phyloP scores from a whole-genome alignment of 768 basidiomycete species.

The Clathrus columnatus region DNA sequence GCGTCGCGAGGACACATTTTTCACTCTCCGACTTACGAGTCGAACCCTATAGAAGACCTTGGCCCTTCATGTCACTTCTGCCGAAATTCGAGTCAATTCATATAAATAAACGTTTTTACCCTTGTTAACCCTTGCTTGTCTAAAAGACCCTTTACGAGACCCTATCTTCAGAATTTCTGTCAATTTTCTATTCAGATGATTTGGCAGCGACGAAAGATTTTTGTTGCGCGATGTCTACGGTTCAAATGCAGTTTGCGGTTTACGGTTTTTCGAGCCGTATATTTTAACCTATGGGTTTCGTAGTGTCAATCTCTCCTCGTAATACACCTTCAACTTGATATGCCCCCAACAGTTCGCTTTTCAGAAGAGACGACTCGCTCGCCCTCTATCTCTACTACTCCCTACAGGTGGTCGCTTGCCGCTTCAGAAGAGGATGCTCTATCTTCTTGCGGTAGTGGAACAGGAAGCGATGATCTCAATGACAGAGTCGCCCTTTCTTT shows the following conservation, averaged over 20 bases:
- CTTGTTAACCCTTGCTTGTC: background rate
- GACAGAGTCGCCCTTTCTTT: constrained; percentile 38
- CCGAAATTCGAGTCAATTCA: too few species aligned
- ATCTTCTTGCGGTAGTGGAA: too few species aligned
- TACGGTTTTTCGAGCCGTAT: background rate
- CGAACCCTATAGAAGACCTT: too few species aligned
- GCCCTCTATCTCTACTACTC: background rate
- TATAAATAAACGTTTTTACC: too few species aligned
- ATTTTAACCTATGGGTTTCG: too few species aligned
- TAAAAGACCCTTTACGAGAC: background rate
- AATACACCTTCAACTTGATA: too few species aligned
- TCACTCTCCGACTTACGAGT: too few species aligned
- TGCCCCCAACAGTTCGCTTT: background rate
- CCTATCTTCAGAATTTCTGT: background rate
- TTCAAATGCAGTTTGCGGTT: too few species aligned
- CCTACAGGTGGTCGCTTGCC: background rate
- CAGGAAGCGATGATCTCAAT: background rate
- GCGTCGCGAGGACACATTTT: too few species aligned
- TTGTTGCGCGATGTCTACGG: background rate
- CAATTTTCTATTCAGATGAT: background rate
- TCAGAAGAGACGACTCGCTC: background rate
- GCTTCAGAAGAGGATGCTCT: background rate
- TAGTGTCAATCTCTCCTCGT: too few species aligned
- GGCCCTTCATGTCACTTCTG: too few species aligned
- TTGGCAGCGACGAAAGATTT: background rate